These are phyloP conservation scores for Pleomassaria siparia DNA, from an alignment of 2,329 filamentous ascomycete genomes.

Conservation along the genomic window DNA sequence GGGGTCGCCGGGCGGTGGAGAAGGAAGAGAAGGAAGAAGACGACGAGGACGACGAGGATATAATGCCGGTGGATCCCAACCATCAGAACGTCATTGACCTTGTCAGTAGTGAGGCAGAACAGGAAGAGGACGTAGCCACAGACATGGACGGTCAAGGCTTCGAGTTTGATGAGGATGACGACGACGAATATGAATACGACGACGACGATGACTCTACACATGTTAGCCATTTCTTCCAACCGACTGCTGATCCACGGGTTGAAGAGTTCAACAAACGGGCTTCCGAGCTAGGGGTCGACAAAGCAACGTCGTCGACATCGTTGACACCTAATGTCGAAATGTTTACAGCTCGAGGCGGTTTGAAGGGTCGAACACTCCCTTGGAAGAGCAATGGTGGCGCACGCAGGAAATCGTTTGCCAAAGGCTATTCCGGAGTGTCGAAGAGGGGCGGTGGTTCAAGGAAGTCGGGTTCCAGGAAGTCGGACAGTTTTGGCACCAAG, in stretches of 20 bases:
- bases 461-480: slow-evolving; percentile 3
- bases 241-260: slow-evolving; percentile 27
- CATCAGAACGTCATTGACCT: slow-evolving; percentile 52
- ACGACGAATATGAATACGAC: slow-evolving; percentile 16
- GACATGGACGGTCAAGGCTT: slow-evolving; percentile 10
- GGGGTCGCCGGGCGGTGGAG: slow-evolving; percentile 17
- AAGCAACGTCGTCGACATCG: background rate
- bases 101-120: slow-evolving; percentile 31
- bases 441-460: slow-evolving; percentile 12
- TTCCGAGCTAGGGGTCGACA: slow-evolving; percentile 20
- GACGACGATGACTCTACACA: slow-evolving; percentile 20
- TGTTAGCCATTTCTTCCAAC: slow-evolving; percentile 34
- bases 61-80: slow-evolving; percentile 52
- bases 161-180: background rate
- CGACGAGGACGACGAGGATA: slow-evolving; percentile 40
- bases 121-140: slow-evolving; percentile 34
- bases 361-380: slow-evolving; percentile 2
- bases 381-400: background rate
- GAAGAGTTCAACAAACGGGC: slow-evolving; percentile 31
- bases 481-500: slow-evolving; percentile 2
- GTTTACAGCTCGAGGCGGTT: background rate
- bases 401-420: slow-evolving; percentile 7
- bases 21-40: slow-evolving; percentile 43
- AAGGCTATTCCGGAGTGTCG: slow-evolving; percentile 7
- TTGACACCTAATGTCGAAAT: background rate